phyloP scores from a whole-genome alignment of 2,329 filamentous ascomycete species.

The Microsporum audouinii region DNA sequence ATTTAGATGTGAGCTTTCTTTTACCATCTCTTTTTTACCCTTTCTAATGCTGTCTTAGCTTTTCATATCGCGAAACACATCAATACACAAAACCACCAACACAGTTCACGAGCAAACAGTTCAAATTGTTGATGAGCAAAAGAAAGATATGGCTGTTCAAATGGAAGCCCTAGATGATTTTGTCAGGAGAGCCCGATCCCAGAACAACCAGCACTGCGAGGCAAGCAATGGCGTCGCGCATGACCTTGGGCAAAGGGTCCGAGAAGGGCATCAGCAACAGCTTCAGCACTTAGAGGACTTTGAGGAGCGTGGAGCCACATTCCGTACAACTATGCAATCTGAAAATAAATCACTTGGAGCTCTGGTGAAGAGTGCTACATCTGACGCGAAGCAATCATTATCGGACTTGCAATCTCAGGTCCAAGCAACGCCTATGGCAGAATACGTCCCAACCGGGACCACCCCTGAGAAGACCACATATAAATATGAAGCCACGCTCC shows the following conservation, averaged over 20 bases:
- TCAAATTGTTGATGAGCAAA: slow-evolving; percentile 78
- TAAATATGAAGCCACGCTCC: slow-evolving; percentile 65
- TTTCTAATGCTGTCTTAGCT: slow-evolving; percentile 8
- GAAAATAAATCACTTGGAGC: slow-evolving; percentile 49
- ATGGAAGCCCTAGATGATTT: slow-evolving; percentile 87
- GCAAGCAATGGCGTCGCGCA: slow-evolving; percentile 57
- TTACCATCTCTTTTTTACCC: not conserved
- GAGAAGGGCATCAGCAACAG: slow-evolving; percentile 61
- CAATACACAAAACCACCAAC: slow-evolving; percentile 71
- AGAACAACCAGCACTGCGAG: slow-evolving; percentile 68
- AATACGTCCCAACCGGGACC: slow-evolving; percentile 74
- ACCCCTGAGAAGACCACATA: slow-evolving; percentile 77
- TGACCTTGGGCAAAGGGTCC: slow-evolving; percentile 55
- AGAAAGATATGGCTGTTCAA: slow-evolving; percentile 74
- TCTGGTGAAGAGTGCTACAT: slow-evolving; percentile 49
- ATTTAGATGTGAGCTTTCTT: slow-evolving; percentile 58
- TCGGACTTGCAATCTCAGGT: slow-evolving; percentile 60
- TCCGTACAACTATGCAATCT: slow-evolving; percentile 56
- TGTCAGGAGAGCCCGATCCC: slow-evolving; percentile 64
- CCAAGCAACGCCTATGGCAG: slow-evolving; percentile 51
- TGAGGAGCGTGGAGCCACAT: slow-evolving; percentile 53
- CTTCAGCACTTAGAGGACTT: slow-evolving; percentile 58
- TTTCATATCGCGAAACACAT: slow-evolving; percentile 43
- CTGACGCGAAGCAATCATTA: slow-evolving; percentile 56
- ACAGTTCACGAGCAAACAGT: slow-evolving; percentile 86